Evolutionary conservation across 345 rosid genomes (phyloP).

Genomic region (Eucalyptus leucophloia): DNA sequence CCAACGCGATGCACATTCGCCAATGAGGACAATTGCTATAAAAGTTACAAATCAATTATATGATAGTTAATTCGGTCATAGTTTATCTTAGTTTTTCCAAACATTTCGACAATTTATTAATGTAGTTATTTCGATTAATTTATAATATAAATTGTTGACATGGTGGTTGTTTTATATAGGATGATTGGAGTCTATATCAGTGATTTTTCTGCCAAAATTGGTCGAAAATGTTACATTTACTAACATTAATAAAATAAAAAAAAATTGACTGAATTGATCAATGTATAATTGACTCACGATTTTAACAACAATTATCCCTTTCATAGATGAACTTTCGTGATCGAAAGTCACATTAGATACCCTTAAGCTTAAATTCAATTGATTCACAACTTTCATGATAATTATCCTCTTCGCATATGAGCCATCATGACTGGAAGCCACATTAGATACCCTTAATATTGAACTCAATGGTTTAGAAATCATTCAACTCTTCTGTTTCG

Average conservation of each 20-base stretch:
- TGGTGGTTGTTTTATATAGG: accelerated
- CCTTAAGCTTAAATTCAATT: background rate
- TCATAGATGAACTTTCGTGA: background rate
- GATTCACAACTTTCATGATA: background rate
- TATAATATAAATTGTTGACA: no score
- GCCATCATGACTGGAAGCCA: no score
- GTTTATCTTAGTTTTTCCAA: no score
- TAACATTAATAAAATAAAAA: no score
- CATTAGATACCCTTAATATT: background rate
- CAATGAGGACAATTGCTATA: no score
- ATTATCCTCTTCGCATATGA: background rate
- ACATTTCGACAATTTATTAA: no score
- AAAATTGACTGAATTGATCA: accelerated
- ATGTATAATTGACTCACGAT: no score
- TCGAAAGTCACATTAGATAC: background rate
- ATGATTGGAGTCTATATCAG: accelerated
- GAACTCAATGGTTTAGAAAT: background rate
- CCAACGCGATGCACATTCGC: background rate
- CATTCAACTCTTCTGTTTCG: background rate
- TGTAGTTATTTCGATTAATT: no score
- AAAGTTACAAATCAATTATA: no score
- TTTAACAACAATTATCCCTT: no score
- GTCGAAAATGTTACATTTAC: no score
- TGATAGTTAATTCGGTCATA: no score
- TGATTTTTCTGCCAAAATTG: accelerated